Evolutionary conservation across 2,329 filamentous ascomycete genomes (phyloP).

Genomic region (Colletotrichum sp.): DNA sequence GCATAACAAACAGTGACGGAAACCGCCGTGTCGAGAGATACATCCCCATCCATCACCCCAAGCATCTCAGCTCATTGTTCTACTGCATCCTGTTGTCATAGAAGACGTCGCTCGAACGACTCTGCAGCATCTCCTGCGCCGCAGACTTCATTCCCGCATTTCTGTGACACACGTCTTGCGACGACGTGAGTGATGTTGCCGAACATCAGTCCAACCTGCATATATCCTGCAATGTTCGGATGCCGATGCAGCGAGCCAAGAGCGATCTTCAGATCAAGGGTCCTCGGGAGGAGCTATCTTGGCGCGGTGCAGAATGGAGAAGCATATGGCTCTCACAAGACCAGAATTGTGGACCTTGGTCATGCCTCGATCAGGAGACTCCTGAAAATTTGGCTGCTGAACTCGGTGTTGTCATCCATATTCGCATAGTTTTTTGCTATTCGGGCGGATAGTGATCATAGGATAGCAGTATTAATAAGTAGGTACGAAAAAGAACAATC

Average conservation of each 20-base stretch:
- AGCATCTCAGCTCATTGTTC: not conserved
- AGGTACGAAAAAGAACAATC: too few relatives aligned
- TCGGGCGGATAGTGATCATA: too few relatives aligned
- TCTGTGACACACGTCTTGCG: not conserved
- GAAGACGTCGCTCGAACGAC: not conserved
- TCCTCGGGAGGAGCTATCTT: not conserved
- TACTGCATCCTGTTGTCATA: not conserved
- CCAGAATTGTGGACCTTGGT: not conserved
- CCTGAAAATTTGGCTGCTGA: not conserved
- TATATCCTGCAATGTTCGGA: not conserved
- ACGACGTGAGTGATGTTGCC: not conserved
- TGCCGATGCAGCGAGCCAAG: not conserved
- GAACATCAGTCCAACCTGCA: not conserved
- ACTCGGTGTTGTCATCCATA: fast-evolving
- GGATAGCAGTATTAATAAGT: fast-evolving
- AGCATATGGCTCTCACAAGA: not conserved
- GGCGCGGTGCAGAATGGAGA: not conserved
- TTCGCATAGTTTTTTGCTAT: too few relatives aligned
- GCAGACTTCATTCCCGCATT: not conserved
- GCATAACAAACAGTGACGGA: not conserved
- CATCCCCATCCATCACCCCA: not conserved
- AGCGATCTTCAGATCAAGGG: not conserved
- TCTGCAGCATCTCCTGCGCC: not conserved
- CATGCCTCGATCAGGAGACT: not conserved
- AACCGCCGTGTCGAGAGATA: not conserved